A percentile compares a stretch with the other conserved stretches of the same genome.
Evolutionary conservation across 2,329 filamentous ascomycete species (phyloP).

Genomic region (Colletotrichum caudatum): DNA sequence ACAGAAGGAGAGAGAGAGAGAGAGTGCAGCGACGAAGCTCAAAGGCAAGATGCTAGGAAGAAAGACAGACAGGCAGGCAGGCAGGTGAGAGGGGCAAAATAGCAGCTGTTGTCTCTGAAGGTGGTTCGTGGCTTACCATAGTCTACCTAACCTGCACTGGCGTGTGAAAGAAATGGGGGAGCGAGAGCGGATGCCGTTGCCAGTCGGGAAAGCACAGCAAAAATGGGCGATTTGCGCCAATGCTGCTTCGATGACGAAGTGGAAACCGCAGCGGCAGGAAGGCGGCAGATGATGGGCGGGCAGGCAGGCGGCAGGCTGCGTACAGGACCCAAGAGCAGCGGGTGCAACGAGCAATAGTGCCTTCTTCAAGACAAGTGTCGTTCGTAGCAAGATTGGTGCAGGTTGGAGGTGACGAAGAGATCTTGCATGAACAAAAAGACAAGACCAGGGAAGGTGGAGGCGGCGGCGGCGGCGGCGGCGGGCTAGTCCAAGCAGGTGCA

Average conservation of each 20-base stretch:
- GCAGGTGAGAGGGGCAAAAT: slow-evolving; percentile 11
- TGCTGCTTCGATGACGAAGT: slow-evolving; percentile 39
- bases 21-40: slow-evolving; percentile 9
- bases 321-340: slow-evolving; percentile 26
- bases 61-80: background rate
- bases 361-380: slow-evolving; percentile 13
- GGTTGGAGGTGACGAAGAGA: slow-evolving; percentile 35
- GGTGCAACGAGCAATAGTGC: slow-evolving; percentile 34
- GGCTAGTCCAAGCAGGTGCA: slow-evolving; percentile 33
- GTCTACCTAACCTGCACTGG: slow-evolving; percentile 28
- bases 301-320: slow-evolving; percentile 30
- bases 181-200: slow-evolving; percentile 21
- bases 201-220: slow-evolving; percentile 32
- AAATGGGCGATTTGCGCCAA: slow-evolving; percentile 35
- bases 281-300: slow-evolving; percentile 21
- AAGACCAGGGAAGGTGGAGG: slow-evolving; percentile 41
- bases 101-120: slow-evolving; percentile 13
- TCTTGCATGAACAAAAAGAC: slow-evolving; percentile 40
- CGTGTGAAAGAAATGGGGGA: slow-evolving; percentile 27
- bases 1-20: background rate
- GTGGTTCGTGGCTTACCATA: slow-evolving; percentile 34
- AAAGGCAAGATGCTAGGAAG: slow-evolving; percentile 14
- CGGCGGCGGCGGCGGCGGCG: slow-evolving; percentile 18
- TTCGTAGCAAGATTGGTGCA: slow-evolving; percentile 14
- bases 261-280: slow-evolving; percentile 34